phyloP scores from a whole-genome alignment of 257 asterid species.

The Penstemon barbatus region DNA sequence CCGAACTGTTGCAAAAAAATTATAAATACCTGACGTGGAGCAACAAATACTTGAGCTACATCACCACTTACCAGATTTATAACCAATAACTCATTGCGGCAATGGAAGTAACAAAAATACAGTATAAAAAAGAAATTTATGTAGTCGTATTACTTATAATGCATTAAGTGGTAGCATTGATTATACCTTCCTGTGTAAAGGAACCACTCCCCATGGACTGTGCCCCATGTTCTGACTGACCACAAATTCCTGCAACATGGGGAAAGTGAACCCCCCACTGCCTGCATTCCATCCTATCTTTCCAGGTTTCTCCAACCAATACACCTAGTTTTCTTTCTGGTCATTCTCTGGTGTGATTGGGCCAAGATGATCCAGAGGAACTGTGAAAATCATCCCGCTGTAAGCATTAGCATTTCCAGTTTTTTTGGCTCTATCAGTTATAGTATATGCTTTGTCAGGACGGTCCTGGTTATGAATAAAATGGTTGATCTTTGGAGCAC shows the following conservation, averaged over 20 bases:
- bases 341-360: constrained; percentile 79
- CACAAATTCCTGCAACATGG: too few species aligned
- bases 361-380: constrained; percentile 80
- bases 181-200: too few species aligned
- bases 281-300: constrained; percentile 83
- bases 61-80: not conserved
- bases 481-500: constrained; percentile 51
- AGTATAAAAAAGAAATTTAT: too few species aligned
- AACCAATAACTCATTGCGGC: too few species aligned
- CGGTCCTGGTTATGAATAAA: constrained; percentile 76
- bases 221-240: too few species aligned
- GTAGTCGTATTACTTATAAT: too few species aligned
- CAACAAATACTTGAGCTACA: not conserved
- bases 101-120: too few species aligned
- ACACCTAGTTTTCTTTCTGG: constrained; percentile 63
- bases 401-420: constrained; percentile 94
- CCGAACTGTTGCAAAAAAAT: constrained; percentile 2
- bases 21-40: not conserved
- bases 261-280: too few species aligned
- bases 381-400: constrained; percentile 82
- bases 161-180: too few species aligned
- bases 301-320: constrained; percentile 91
- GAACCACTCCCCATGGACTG: too few species aligned
- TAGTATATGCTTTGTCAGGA: constrained; percentile 89
- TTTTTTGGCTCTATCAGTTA: constrained; percentile 77